Base-by-base conservation (phyloP, 176 grass and related monocot species). In the Hyparrhenia diplandra region DNA sequence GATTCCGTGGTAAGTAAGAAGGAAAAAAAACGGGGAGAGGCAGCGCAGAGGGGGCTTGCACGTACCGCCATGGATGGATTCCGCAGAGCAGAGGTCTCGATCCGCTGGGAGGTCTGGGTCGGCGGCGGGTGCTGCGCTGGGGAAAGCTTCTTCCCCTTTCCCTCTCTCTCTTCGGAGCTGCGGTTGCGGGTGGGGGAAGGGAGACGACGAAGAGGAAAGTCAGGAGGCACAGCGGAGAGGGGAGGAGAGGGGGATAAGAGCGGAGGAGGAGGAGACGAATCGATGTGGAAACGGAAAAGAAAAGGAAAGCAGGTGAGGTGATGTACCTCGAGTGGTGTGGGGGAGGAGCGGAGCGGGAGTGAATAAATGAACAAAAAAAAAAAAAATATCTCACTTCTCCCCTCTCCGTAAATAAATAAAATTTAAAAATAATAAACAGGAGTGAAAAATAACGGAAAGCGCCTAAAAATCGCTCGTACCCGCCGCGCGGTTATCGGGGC, bases 41-140 rank as follows among this genome's bases (percentile, higher is more conserved):
- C n/a, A n/a, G 49, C 2, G 8, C 47, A 21, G 40, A n/a, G 36
- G 39, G 54, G n/a, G 24, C 45, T 25, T 5, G 35, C 16, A 42
- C 91, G 72, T 70, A 90, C 91, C 88, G 91, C 85, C 91, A 93
- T 93, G 80, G 85, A 80, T 67, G 61, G 75, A 45, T 13, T n/a
- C 59, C 59, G 46, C 27, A 1, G 71, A 54, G 82, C 54, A 29
- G 69, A 29, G 24, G 41, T 29, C 14, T 41, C 69, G 69, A 71
- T 71, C 69, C 69, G 35, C 65, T 40, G 21, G 64, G 52, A n/a
- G 8, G 3, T 4, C 23, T 1, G n/a, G n/a, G 57, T 24, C 58
- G 10, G 58, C 52, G 52, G 52, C 20, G 20, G 21, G 6, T 9
- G 52, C 23, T 20, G 17, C 46, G 10, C 24, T 43, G 73, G 67